These are phyloP conservation scores for Salix udensis DNA, from an alignment of 345 rosid genomes.

Conservation along the genomic window DNA sequence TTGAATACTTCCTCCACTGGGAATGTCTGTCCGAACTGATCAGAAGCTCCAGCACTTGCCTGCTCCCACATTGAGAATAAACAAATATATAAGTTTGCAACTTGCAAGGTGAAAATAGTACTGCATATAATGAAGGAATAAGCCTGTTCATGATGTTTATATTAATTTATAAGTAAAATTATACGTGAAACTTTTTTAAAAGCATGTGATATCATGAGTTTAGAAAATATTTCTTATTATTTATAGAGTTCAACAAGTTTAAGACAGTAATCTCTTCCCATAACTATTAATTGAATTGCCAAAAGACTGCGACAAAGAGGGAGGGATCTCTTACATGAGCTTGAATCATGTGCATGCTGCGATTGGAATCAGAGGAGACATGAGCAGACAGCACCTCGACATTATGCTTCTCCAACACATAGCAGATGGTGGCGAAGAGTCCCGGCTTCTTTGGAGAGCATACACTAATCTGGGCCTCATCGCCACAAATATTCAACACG, in stretches of 20 bases:
- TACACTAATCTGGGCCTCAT: constrained; percentile 53
- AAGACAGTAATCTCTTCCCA: neutral
- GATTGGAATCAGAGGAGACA: constrained; percentile 37
- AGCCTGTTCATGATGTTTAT: neutral
- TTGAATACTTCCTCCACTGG: constrained; percentile 46
- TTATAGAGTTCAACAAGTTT: no score
- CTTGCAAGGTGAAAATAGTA: neutral
- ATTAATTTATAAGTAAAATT: neutral
- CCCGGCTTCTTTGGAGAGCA: constrained; percentile 46
- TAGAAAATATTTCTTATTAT: no score
- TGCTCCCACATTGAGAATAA: constrained; percentile 11
- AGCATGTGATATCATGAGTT: neutral
- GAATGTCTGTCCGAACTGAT: constrained; percentile 37
- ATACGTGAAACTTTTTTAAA: neutral
- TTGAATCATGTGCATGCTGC: constrained; percentile 53
- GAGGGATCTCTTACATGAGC: constrained; percentile 37
- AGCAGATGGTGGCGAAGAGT: constrained; percentile 48
- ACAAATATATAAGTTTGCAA: neutral
- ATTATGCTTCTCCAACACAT: constrained; percentile 52
- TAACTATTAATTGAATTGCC: neutral
- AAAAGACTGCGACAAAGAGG: neutral
- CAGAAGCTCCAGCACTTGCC: constrained; percentile 28
- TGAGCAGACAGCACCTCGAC: constrained; percentile 53
- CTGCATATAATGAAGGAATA: neutral
- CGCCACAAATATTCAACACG: constrained; percentile 54